Evolutionary conservation across 2,329 filamentous ascomycete species (phyloP), one percentile per base, ranked within the genome.

Genomic region (Ceratocystis diversiconidia): DNA sequence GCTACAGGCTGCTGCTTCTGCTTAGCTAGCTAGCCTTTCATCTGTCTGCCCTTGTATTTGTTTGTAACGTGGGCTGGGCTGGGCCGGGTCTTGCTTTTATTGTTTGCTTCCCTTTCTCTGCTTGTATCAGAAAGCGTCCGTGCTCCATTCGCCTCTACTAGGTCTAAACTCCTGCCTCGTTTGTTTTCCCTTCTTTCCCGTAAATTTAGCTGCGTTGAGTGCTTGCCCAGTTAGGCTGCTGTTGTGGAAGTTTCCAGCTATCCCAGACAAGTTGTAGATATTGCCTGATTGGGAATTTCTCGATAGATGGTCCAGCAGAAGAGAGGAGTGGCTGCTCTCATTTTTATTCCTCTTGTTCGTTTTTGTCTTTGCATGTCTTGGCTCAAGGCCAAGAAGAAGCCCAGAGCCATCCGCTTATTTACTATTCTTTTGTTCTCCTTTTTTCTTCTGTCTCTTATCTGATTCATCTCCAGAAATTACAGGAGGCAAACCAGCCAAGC

Each of bases 51-150:
- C 36, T 41, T 12, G 36, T 41, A 12, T 41, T n/a, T 17, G 25
- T 32, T 59, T 30, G 52, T 32, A 17, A 32, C 17, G 25, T 36
- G 7, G 12, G 5, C 25, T 12, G 22, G 12, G 19, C 19, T 25
- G 10, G 22, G 15, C n/a, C 25, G 25, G 15, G 30, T 30, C 15
- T 36, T n/a, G 55, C 30, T 19, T 8, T 19, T 36, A 12, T 36
- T 59, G 55, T 59, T 59, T 59, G 25, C 55, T 36, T 59, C 28
- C 55, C 32, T 59, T n/a, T 30, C 32, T 59, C 17, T 30, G 55
- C 55, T 19, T 59, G 55, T 59, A 59, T 59, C 55, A 59, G 55
- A 59, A 59, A 59, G 55, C 17, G 55, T 59, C 55, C 17, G 55
- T 59, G 55, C 55, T 59, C 22, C 55, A n/a, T 59, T n/a, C 32